Evolutionary conservation across 1,284 basidiomycete genomes (phyloP), one percentile per base, ranked within the genome.

Genomic region (Ceratobasidium sp.): DNA sequence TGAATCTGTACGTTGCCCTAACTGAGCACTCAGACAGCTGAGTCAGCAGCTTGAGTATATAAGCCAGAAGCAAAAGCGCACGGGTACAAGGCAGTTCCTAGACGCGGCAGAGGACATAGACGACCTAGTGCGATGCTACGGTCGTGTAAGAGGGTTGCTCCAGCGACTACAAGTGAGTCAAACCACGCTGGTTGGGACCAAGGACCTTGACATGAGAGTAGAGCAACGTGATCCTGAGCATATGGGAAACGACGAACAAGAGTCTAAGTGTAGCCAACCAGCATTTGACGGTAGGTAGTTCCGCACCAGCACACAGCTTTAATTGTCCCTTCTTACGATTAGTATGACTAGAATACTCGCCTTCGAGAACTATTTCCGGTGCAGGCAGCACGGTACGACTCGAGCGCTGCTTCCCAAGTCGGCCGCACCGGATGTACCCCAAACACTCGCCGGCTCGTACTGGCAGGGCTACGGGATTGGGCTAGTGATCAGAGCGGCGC

Each of bases 381-480:
- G 15, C 20, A 42, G 4, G 31, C 31, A 15, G 53, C 67, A 7
- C 2, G 33, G 45, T 60, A 71, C 42, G n/a, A 71, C 68, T 58
- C 68, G 17, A 47, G 5, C 7, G 13, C 39, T 6, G 33, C 68
- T 11, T 39, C 68, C n/a, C 39, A 33, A 5, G 39, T 60, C 23
- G 10, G 45, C 11, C 69, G 69, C 4, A 39, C 28, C 15, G 69
- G 20, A n/a, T 73, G 69, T 26, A 68, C 76, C 26, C 26, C 60
- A 53, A 77, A 74, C 15, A 81, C 80, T 3, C 79, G 80, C 8
- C 63, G 63, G 20, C 49, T 58, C 20, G 61, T 80, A 7, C 60
- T 80, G 2, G 35, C 75, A 20, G 78, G 79, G 28, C 60, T 81
- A 13, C 33, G 65, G 17, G 45, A 35, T 3, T 81, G 79, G 80